Conservation (phyloP, 2,329 filamentous ascomycete species). For the Botryotinia convoluta region DNA sequence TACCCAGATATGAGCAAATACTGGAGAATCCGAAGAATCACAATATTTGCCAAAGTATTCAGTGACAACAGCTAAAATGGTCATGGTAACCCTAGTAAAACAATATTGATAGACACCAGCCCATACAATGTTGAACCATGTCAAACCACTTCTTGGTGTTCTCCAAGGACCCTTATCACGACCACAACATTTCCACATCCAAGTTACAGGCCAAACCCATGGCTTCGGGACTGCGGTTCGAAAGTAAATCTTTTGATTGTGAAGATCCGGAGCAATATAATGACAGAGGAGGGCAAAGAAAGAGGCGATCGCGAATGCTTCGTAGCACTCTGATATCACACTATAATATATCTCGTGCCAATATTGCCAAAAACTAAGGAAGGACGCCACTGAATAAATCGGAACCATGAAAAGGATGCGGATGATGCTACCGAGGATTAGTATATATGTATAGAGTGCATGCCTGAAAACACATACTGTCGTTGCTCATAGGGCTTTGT, state of each 20-base stretch:
- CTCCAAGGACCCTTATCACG: constrained; percentile 67
- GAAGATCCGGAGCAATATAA: constrained; percentile 74
- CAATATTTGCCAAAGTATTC: constrained; percentile 72
- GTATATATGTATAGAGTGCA: not conserved
- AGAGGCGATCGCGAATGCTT: constrained; percentile 82
- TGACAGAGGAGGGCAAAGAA: constrained; percentile 83
- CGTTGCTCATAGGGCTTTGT: constrained; percentile 59
- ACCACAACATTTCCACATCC: constrained; percentile 68
- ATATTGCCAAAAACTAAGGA: constrained; percentile 72
- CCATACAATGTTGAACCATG: constrained; percentile 89
- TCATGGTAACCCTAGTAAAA: constrained; percentile 76
- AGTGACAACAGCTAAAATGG: constrained; percentile 70
- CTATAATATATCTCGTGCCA: constrained; percentile 77
- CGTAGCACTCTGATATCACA: constrained; percentile 80
- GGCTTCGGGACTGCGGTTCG: constrained; percentile 63
- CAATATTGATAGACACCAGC: constrained; percentile 83
- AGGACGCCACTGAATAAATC: constrained; percentile 72
- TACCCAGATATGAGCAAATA: constrained; percentile 85
- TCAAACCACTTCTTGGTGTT: constrained; percentile 75
- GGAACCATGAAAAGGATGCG: constrained; percentile 88
- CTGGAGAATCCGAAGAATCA: constrained; percentile 71
- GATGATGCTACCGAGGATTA: constrained; percentile 60
- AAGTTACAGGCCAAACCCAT: constrained; percentile 72
- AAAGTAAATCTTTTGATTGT: constrained; percentile 81
- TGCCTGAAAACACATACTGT: constrained; percentile 44